A percentile compares a stretch with the other conserved stretches of the same genome.
phyloP scores from a whole-genome alignment of 2,329 filamentous ascomycete species.

The Colletotrichum higginsianum region DNA sequence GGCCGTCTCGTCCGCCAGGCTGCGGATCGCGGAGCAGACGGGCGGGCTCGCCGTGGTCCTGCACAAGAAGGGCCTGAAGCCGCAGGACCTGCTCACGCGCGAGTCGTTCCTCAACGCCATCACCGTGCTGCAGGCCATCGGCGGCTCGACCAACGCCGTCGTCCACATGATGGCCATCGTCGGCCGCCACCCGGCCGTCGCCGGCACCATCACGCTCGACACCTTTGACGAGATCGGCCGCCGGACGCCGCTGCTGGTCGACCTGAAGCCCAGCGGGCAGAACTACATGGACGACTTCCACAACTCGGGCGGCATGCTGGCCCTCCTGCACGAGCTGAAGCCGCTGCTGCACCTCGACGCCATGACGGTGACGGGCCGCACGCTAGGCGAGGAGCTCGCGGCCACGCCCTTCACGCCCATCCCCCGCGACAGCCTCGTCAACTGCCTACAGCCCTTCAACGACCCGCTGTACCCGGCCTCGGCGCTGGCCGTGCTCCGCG shows the following conservation, averaged over 20 bases:
- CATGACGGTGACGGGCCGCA: constrained; percentile 87
- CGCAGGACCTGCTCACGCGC: constrained; percentile 79
- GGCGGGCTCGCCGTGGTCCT: constrained; percentile 76
- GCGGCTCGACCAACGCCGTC: constrained; percentile 88
- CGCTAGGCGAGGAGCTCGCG: constrained; percentile 84
- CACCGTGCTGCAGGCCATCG: constrained; percentile 87
- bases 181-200: constrained; percentile 78
- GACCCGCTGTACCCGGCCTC: constrained; percentile 79
- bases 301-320: constrained; percentile 87
- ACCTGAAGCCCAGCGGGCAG: constrained; percentile 87
- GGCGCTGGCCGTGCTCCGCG: constrained; percentile 84
- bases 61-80: constrained; percentile 77
- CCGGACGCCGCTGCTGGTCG: constrained; percentile 84
- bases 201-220: constrained; percentile 76
- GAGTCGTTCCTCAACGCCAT: constrained; percentile 88
- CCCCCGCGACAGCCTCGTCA: constrained; percentile 50
- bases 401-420: constrained; percentile 73
- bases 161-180: constrained; percentile 91
- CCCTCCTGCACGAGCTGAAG: constrained; percentile 83
- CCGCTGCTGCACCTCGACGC: constrained; percentile 84
- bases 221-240: constrained; percentile 85
- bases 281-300: constrained; percentile 95
- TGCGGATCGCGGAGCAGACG: constrained; percentile 85
- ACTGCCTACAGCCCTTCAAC: constrained; percentile 76
- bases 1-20: constrained; percentile 82